Percentiles rank a stretch among this genome's conserved stretches.
Conservation (phyloP, 2,329 filamentous ascomycete genomes). For the Fusarium nurragi region DNA sequence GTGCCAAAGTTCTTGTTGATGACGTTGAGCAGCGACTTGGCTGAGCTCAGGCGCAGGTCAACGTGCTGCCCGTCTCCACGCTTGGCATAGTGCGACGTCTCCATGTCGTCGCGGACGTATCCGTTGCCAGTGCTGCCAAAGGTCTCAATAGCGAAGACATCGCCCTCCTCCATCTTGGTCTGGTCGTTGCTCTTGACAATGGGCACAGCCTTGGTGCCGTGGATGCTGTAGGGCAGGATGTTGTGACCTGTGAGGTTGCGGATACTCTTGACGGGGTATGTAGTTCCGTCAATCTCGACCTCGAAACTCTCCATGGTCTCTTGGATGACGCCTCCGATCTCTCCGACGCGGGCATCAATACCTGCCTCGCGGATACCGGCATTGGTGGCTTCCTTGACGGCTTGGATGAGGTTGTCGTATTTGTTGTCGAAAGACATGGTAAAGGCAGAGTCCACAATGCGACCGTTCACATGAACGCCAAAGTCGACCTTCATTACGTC, state of each 20-base stretch:
- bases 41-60: slow-evolving; percentile 79
- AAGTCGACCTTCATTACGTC: slow-evolving; percentile 89
- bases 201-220: slow-evolving; percentile 91
- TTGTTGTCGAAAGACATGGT: slow-evolving; percentile 79
- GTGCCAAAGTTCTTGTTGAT: slow-evolving; percentile 98
- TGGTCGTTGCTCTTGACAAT: slow-evolving; percentile 89
- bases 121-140: slow-evolving; percentile 94
- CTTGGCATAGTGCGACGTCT: slow-evolving; percentile 89
- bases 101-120: slow-evolving; percentile 86
- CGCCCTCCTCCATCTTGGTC: slow-evolving; percentile 98
- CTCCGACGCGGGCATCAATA: slow-evolving; percentile 88
- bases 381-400: slow-evolving; percentile 80
- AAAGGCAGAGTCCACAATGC: slow-evolving; percentile 84
- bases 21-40: slow-evolving; percentile 83
- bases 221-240: slow-evolving; percentile 88
- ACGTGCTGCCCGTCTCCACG: slow-evolving; percentile 77
- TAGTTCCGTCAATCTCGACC: slow-evolving; percentile 81
- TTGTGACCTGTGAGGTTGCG: slow-evolving; percentile 90
- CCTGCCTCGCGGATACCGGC: slow-evolving; percentile 87
- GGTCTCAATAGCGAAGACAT: slow-evolving; percentile 95
- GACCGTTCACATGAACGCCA: slow-evolving; percentile 81
- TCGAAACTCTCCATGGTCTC: slow-evolving; percentile 95
- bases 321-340: slow-evolving; percentile 85
- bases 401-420: slow-evolving; percentile 78
- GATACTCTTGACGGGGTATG: slow-evolving; percentile 83